phyloP scores from a whole-genome alignment of 1,284 basidiomycete genomes.

The Leccinum griseonigrum region DNA sequence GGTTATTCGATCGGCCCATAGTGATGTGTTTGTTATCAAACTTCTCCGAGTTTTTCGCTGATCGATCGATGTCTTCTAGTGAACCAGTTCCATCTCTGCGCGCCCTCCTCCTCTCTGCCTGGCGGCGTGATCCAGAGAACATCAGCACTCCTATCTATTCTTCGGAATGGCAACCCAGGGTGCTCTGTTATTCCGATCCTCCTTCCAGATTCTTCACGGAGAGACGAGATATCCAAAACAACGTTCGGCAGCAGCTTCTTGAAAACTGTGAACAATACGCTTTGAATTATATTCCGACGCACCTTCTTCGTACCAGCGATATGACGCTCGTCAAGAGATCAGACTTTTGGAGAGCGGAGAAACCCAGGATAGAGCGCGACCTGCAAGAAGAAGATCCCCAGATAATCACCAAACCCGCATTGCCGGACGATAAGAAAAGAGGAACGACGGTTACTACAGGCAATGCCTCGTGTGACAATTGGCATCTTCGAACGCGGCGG shows the following conservation, averaged over 20 bases:
- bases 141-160: neutral
- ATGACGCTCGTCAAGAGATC: neutral
- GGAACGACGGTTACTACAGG: neutral
- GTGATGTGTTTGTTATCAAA: neutral
- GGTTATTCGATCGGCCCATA: neutral
- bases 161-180: conserved; percentile 4
- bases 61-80: conserved; percentile 2
- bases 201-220: neutral
- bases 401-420: neutral
- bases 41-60: neutral
- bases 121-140: conserved; percentile 15
- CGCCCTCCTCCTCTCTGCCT: conserved; percentile 12
- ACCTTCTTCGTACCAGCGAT: neutral
- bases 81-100: conserved; percentile 1
- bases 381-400: neutral
- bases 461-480: neutral
- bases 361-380: neutral
- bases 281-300: neutral
- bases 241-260: conserved; percentile 8
- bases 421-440: neutral
- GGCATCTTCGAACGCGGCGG: neutral
- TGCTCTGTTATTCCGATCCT: conserved; percentile 12
- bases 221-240: neutral
- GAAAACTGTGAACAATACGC: conserved; percentile 18
- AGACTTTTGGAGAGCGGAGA: neutral